A percentile compares a stretch with the other conserved stretches of the same genome.
Evolutionary conservation across 1,284 basidiomycete species (phyloP).

Genomic region (Golubevia sp.): DNA sequence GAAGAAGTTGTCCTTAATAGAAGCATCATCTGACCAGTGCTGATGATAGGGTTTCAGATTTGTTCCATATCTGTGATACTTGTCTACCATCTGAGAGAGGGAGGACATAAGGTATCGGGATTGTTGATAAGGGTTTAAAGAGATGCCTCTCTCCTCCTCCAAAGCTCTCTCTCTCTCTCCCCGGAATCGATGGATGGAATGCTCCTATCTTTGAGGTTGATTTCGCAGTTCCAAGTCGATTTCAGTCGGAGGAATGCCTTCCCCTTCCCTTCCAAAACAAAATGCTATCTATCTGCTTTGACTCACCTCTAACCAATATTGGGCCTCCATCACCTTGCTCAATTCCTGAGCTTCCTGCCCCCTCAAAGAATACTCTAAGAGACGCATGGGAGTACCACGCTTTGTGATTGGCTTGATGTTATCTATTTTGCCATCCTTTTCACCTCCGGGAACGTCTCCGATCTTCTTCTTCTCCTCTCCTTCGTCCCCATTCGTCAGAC

Average conservation of each 20-base stretch:
- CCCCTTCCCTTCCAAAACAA: background rate
- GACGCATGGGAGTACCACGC: constrained; percentile 17
- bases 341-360: constrained; percentile 39
- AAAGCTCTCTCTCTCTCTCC: too few relatives aligned
- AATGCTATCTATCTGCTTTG: constrained; percentile 21
- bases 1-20: constrained; percentile 48
- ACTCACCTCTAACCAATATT: constrained; percentile 33
- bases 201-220: too few relatives aligned
- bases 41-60: constrained; percentile 49
- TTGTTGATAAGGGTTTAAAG: background rate
- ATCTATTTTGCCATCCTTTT: constrained; percentile 43
- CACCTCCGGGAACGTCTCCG: constrained; percentile 38
- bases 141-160: background rate
- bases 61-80: constrained; percentile 37
- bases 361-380: constrained; percentile 44
- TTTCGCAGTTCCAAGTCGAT: too few relatives aligned
- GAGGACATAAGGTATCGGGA: background rate
- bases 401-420: constrained; percentile 41
- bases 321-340: constrained; percentile 45
- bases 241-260: background rate
- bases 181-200: background rate
- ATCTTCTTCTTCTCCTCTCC: constrained; percentile 14
- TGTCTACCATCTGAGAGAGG: constrained; percentile 6
- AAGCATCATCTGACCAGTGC: constrained; percentile 26
- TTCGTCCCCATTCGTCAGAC: background rate